These are phyloP conservation scores for Artemisia tridentata DNA, from an alignment of 129 eudicot genomes.

Conservation along the genomic window DNA sequence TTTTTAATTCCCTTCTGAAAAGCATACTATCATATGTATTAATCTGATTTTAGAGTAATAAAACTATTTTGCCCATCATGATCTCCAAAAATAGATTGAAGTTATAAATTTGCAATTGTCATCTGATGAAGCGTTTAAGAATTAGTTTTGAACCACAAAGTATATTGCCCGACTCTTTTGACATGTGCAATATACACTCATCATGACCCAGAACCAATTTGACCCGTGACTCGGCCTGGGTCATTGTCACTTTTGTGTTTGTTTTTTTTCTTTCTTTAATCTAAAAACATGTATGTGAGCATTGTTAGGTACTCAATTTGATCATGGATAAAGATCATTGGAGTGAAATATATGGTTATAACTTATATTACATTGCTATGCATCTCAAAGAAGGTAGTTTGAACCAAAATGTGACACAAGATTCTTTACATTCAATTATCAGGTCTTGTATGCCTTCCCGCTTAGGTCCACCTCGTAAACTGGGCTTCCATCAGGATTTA, in stretches of 20 bases:
- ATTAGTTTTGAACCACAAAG: no score
- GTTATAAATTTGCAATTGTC: neutral
- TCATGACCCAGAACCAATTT: no score
- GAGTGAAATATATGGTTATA: neutral
- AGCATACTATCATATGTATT: neutral
- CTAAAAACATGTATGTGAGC: neutral
- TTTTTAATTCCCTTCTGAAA: neutral
- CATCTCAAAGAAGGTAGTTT: neutral
- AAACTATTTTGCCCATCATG: neutral
- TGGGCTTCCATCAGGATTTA: conserved; percentile 50
- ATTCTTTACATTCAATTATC: neutral
- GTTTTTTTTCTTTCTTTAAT: neutral
- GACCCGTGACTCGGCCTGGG: no score
- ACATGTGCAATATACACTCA: no score
- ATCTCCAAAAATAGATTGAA: neutral
- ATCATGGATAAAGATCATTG: neutral
- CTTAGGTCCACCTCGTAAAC: conserved; percentile 54
- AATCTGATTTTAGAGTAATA: neutral
- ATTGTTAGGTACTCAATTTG: neutral
- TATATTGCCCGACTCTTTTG: no score
- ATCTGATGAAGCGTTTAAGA: no score
- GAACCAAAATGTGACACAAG: neutral
- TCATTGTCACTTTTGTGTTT: neutral
- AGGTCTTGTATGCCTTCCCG: conserved; percentile 28
- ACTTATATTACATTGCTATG: neutral